Base-by-base conservation (phyloP, 352 stramenopile species). In the Globisporangium canariense region DNA sequence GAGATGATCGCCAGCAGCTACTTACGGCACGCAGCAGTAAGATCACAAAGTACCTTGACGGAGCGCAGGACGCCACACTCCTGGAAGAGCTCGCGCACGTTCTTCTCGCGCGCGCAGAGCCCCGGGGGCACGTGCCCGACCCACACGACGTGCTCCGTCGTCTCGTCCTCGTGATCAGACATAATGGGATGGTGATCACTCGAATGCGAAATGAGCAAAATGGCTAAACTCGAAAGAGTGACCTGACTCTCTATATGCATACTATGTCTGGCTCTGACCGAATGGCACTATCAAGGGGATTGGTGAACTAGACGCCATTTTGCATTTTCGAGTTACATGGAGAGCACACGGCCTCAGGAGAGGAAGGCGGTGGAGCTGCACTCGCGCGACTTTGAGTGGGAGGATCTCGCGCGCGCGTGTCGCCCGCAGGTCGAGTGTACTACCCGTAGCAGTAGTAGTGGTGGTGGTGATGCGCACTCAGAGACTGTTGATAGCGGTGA, bases 371-470 rank as follows among this genome's bases (percentile, higher is more conserved):
- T 91, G 70, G 67, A 88, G 69, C 67, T 93, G 3, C 79, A 93
- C 65, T 90, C 79, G 69, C 76, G 83, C 58, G 84, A 93, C 69
- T 93, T 93, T 64, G 80, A 82, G 58, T 91, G 84, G 84, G 76
- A 82, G 25, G 82, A 91, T 25, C 76, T 90, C 45, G 84, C 84
- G 30, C 69, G 63, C 45, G 70, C 69, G 67, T 91, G 81, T 32
- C 64, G 68, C 30, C 34, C 58, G 58, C 58, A 68, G 41, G 52
- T 71, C 14, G 43, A 67, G 9, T 28, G 45, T 47, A 28, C 43
- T n/a, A 56, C 32, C 5, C 54, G 68, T 34, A 52, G 32, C 14
- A 53, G 69, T 18, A 41, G 61, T 10, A 28, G 25, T 28, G 25
- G 25, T 20, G 41, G 49, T 16, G 46, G 61, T 7, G 56, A 61